Base-by-base conservation (phyloP, 2,329 filamentous ascomycete species). In the Ciborinia camelliae region DNA sequence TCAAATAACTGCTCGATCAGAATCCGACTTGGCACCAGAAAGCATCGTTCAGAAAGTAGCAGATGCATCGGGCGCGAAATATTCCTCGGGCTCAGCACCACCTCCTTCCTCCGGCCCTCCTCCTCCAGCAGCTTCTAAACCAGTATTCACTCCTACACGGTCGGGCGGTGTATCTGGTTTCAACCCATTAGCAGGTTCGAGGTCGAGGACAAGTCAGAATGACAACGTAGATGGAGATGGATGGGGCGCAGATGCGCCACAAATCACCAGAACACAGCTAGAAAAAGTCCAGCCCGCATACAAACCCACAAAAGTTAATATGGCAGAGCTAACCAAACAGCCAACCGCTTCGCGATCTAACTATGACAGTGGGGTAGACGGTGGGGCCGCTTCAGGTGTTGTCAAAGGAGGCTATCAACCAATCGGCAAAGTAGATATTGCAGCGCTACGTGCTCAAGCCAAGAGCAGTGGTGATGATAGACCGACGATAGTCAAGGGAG, bases 341-440 rank as follows among this genome's bases (percentile, higher is more conserved):
- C 68, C 84, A 83, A 71, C 52, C 23, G 81, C 88, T 14, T 86
- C 89, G n/a, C 79, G 84, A 69, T 86, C 84, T 73, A 80, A 82
- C 62, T 77, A 80, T 62, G 76, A 81, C 37, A 72, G 79, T 48
- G 75, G 76, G 61, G 73, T 75, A 45, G 78, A 84, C 54, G 81
- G 85, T 55, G 76, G 78, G 41, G 71, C 64, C 4, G 76, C 78
- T 23, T 65, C 30, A 72, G 89, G 92, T 74, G 85, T 97, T 26
- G 87, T 98, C 60, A 90, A 80, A 73, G 95, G 95, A 52, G 89
- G 84, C 20, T 99, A 99, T 77, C 92, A 97, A 76, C 95, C 95
- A 26, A 81, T 99, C 71, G 95, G 95, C 64, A 98, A 97, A 79
- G 90, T 99, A n/a, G 93, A 99, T 74, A 98, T 99, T 78, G 90